phyloP scores from a whole-genome alignment of 2,329 filamentous ascomycete genomes.

The Colletotrichum sp. region DNA sequence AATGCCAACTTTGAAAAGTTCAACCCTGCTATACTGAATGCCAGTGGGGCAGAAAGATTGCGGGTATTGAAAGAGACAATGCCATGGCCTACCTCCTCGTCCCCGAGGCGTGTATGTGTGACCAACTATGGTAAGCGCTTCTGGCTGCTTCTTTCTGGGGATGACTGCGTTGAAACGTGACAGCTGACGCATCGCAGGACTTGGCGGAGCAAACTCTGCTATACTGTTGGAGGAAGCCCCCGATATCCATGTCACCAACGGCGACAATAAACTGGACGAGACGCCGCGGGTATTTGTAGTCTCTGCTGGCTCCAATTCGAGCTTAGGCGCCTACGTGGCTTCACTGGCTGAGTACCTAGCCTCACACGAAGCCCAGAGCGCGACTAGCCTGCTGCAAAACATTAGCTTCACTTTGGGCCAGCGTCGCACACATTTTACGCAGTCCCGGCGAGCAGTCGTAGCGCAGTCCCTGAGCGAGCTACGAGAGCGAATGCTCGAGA shows the following conservation, averaged over 20 bases:
- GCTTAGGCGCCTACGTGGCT: slow-evolving; percentile 23
- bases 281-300: not conserved
- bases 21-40: slow-evolving; percentile 20
- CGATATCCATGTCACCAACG: not conserved
- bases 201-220: slow-evolving; percentile 28
- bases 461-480: not conserved
- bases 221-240: slow-evolving; percentile 20
- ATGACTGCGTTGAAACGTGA: not conserved
- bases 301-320: slow-evolving; percentile 24
- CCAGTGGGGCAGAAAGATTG: not conserved
- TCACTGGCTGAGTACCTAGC: slow-evolving; percentile 27
- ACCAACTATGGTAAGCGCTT: slow-evolving; percentile 27
- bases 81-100: slow-evolving; percentile 25
- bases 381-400: slow-evolving; percentile 13
- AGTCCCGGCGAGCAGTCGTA: slow-evolving; percentile 20
- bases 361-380: not conserved
- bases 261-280: not conserved
- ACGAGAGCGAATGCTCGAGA: slow-evolving; percentile 12
- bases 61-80: slow-evolving; percentile 13
- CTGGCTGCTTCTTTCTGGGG: not conserved
- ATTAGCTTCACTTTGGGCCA: slow-evolving; percentile 33
- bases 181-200: slow-evolving; percentile 7
- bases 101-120: slow-evolving; percentile 22
- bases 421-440: slow-evolving; percentile 27
- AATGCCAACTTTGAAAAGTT: slow-evolving; percentile 29